These are phyloP conservation scores for Pleurotus giganteus DNA, from an alignment of 768 basidiomycete species.

Conservation along the genomic window DNA sequence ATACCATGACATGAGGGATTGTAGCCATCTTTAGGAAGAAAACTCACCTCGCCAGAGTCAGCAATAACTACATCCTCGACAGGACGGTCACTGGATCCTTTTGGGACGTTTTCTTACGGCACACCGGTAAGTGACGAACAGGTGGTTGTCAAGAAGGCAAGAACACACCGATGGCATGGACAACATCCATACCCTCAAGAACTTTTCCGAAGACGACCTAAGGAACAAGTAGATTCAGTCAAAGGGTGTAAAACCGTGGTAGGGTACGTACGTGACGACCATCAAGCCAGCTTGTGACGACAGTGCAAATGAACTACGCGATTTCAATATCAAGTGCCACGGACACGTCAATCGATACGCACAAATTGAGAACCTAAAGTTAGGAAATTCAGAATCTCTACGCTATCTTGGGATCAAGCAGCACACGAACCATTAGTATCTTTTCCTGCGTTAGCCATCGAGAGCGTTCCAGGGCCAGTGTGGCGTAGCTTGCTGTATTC, in stretches of 20 bases:
- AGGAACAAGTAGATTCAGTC: not conserved
- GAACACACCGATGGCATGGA: constrained; percentile 66
- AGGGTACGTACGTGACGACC: constrained; percentile 68
- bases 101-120: constrained; percentile 69
- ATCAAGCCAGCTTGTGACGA: constrained; percentile 86
- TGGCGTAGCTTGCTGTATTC: constrained; percentile 86
- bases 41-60: constrained; percentile 82
- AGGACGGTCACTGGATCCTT: constrained; percentile 72
- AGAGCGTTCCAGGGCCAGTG: constrained; percentile 81
- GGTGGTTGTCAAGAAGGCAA: not conserved
- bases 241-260: not conserved
- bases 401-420: not conserved
- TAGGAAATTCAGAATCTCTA: constrained; percentile 11
- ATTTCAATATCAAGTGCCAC: constrained; percentile 7
- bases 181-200: constrained; percentile 88
- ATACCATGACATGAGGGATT: not conserved
- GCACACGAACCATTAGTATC: constrained; percentile 79
- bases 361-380: constrained; percentile 82
- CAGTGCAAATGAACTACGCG: constrained; percentile 87
- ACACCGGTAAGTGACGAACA: constrained; percentile 7
- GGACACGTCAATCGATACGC: constrained; percentile 25
- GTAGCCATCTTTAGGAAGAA: not conserved
- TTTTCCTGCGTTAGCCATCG: constrained; percentile 93
- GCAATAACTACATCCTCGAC: constrained; percentile 73
- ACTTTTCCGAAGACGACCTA: constrained; percentile 94